phyloP scores from a whole-genome alignment of 345 rosid species.

The Moricandia moricandioides region DNA sequence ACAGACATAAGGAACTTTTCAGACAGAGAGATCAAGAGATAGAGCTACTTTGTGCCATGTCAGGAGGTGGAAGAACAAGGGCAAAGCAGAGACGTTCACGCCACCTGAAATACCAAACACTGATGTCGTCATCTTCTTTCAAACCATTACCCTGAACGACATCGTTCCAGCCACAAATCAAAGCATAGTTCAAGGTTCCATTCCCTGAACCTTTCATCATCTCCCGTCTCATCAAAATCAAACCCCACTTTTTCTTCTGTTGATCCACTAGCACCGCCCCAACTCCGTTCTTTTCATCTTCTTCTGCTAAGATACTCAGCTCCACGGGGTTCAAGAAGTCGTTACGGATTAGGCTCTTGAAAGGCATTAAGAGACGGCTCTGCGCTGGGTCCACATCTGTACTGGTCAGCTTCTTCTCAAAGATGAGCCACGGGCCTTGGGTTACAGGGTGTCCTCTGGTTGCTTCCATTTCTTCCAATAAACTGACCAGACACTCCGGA shows the following conservation, averaged over 20 bases:
- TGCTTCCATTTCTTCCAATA: not conserved
- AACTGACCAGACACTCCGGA: not conserved
- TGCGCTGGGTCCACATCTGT: not conserved
- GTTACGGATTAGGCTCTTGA: not conserved
- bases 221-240: not conserved
- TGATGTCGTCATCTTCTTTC: not conserved
- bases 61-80: conserved; percentile 7
- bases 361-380: conserved; percentile 22
- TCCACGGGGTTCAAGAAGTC: conserved; percentile 15
- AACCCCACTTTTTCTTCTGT: not conserved
- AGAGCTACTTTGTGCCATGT: not conserved
- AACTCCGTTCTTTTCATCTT: not conserved
- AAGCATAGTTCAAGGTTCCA: conserved; percentile 6
- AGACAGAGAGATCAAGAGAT: not conserved
- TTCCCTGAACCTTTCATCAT: not conserved
- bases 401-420: not conserved
- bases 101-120: conserved; percentile 24
- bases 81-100: conserved; percentile 18
- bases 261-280: not conserved
- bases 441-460: not conserved
- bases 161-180: conserved; percentile 18
- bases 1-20: not conserved
- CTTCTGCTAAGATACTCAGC: not conserved
- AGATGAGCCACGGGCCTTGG: not conserved
- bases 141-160: not conserved